phyloP scores from a whole-genome alignment of 148 eudicot species.

The Camellia sinensis region DNA sequence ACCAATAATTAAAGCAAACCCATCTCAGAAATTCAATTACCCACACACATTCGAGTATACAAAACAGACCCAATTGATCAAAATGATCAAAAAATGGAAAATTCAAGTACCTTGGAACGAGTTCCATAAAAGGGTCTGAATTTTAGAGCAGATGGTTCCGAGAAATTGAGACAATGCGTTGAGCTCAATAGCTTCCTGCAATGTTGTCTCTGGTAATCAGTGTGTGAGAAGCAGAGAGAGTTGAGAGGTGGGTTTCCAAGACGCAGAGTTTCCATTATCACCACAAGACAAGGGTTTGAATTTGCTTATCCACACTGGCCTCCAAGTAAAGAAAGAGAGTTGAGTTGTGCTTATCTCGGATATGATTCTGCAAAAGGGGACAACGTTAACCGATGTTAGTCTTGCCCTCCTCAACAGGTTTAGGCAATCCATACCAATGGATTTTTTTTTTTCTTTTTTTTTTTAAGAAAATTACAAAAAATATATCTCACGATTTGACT shows the following conservation, averaged over 20 bases:
- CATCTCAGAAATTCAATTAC: constrained; percentile 16
- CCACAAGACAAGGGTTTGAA: background rate
- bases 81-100: background rate
- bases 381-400: background rate
- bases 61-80: background rate
- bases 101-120: constrained; percentile 26
- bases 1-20: constrained; percentile 19
- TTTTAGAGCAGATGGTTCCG: constrained; percentile 15
- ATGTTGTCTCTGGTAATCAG: constrained; percentile 10
- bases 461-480: too few relatives aligned
- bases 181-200: constrained; percentile 13
- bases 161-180: constrained; percentile 22
- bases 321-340: too few relatives aligned
- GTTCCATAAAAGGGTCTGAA: constrained; percentile 18
- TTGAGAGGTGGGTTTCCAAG: constrained; percentile 22
- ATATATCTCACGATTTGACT: too few relatives aligned
- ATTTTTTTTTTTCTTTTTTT: too few relatives aligned
- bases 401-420: too few relatives aligned
- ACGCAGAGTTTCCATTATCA: constrained; percentile 30
- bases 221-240: constrained; percentile 12
- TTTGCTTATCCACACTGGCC: constrained; percentile 13
- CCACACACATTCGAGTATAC: background rate
- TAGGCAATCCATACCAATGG: too few relatives aligned
- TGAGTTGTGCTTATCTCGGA: background rate
- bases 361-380: background rate